Evolutionary conservation across 1,139 yeast species (phyloP).

Genomic region (Scheffersomyces quercinus): DNA sequence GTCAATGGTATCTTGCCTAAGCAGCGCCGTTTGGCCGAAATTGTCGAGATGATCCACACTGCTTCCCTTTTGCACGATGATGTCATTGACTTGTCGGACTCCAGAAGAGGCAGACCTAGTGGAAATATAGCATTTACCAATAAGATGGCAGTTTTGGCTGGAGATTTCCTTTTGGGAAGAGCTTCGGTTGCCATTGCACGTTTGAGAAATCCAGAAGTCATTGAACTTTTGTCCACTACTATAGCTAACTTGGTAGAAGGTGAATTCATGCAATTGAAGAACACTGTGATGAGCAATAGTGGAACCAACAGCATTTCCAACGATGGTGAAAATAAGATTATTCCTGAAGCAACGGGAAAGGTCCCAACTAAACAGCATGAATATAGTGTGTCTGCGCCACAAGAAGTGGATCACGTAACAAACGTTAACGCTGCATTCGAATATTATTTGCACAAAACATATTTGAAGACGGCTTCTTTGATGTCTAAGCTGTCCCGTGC

Average conservation of each 20-base stretch:
- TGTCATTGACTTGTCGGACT: slow-evolving; percentile 90
- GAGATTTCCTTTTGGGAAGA: slow-evolving; percentile 90
- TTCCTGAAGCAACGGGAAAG: slow-evolving; percentile 66
- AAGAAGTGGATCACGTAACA: slow-evolving; percentile 58
- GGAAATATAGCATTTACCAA: slow-evolving; percentile 94
- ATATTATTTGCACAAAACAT: slow-evolving; percentile 91
- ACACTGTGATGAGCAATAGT: slow-evolving; percentile 64
- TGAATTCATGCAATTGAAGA: slow-evolving; percentile 96
- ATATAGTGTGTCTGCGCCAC: slow-evolving; percentile 49
- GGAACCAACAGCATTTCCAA: slow-evolving; percentile 47
- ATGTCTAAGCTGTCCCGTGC: slow-evolving; percentile 96
- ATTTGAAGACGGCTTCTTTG: slow-evolving; percentile 89
- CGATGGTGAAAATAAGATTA: slow-evolving; percentile 48
- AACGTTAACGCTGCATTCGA: slow-evolving; percentile 87
- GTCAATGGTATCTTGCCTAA: slow-evolving; percentile 81
- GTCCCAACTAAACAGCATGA: slow-evolving; percentile 62
- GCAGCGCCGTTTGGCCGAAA: slow-evolving; percentile 92
- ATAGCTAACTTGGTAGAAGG: slow-evolving; percentile 98
- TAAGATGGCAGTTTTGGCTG: slow-evolving; percentile 97
- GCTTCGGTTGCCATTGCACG: slow-evolving; percentile 96
- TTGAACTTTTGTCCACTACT: slow-evolving; percentile 90
- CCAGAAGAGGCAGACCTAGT: slow-evolving; percentile 86
- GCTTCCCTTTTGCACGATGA: slow-evolving; percentile 97
- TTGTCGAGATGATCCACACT: slow-evolving; percentile 97
- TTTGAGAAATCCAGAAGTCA: slow-evolving; percentile 93